Base-by-base conservation (phyloP, 116 monocot species). In the Posidonia oceanica region DNA sequence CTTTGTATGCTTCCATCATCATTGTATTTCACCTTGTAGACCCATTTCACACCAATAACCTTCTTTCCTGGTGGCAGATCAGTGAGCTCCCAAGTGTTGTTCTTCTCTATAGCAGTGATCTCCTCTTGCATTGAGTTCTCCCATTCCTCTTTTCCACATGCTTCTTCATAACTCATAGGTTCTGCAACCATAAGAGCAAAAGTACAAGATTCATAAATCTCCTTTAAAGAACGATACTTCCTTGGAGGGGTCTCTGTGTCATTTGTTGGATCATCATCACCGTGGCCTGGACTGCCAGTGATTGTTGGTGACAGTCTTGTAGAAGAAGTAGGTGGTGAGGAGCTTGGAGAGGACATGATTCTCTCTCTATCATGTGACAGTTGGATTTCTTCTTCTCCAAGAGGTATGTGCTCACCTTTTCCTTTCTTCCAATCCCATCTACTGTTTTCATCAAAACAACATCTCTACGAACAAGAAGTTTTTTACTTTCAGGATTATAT, bases 31-130 rank as follows among this genome's bases (percentile, higher is more conserved):
- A 68, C 71, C 39, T 71, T 75, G 36, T 61, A 71, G 3, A 77
- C 29, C 77, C 71, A 77, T 51, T 71, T 77, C 2, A 77, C 56
- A 29, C 55, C 71, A 77, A 77, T 66, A 17, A 36, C 40, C 15
- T 77, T 10, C 15, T 71, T 57, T 23, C 42, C 55, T 65, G 23
- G 53, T 17, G 77, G 41, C 4, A 66, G 16, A 42, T 64, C 8
- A 38, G 54, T 51, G 15, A 73, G 13, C 21, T 73, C 54, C 52
- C 64, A 54, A 36, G 73, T 54, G 13, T 64, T 18, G 12, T 65
- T 73, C 22, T 38, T 65, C 48, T 73, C 63, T 36, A 73, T 73
- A 10, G 55, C 18, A 37, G 29, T 5, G 8, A 73, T 37, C 6
- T 65, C 64, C 64, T 73, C 73, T 39, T 39, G 14, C 73, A 48